Evolutionary conservation across 495 filamentous ascomycete genomes (phyloP), one percentile per base, ranked within the genome.

Genomic region (Pyrenopolyporus hunteri): DNA sequence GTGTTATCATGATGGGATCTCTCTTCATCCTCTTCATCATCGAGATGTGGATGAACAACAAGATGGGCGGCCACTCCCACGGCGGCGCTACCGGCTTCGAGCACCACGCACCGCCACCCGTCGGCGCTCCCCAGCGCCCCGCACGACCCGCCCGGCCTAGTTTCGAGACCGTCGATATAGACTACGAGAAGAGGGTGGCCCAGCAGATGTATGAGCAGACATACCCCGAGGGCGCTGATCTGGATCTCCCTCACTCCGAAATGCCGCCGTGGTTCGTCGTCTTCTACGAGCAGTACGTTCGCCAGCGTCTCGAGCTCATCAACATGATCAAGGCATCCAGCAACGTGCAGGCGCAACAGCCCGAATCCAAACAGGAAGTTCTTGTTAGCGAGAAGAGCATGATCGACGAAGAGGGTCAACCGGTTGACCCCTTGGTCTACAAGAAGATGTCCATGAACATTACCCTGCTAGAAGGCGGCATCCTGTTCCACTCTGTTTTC

Each of bases 401-500:
- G 36, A 62, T 70, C 13, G 74, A 79, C 55, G 72, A 73, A 13
- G 78, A 81, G 58, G 73, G 76, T 35, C 61, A 70, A 37, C 44
- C 70, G 0, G 73, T 81, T 0, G 73, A 80, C 54, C 78, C 76
- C 31, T 36, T 74, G 6, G 74, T 81, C 19, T 76, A 73, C 68
- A 75, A 70, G 70, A 78, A 75, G 68, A 76, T 79, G 74, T 75
- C 73, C 10, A 63, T 82, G 59, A 80, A 84, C 62, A 82, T 83
- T 55, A 81, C 79, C 14, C 75, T 84, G 0, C 74, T 84, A 13
- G 82, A 83, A 66, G 78, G 79, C 25, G 81, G 82, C 67, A 83
- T 83, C 53, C 69, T 83, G 23, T 84, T 87, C 74, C 84, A 87
- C 71, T 80, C 76, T 51, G 77, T 87, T 57, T 87, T 87, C 70